phyloP scores from a whole-genome alignment of 345 rosid genomes.

The Corchorus capsularis region DNA sequence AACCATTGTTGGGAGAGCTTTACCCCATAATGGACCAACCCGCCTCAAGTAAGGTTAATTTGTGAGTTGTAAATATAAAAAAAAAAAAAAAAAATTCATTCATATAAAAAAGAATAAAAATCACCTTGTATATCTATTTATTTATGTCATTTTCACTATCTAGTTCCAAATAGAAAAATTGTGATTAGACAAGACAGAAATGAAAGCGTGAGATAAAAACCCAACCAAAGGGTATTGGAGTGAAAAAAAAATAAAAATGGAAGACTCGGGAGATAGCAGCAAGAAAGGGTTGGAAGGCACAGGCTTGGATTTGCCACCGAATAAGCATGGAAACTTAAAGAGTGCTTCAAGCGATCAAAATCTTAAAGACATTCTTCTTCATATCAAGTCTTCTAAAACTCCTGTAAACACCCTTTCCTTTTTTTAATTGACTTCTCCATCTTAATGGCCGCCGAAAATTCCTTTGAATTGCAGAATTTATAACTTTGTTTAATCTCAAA shows the following conservation, averaged over 20 bases:
- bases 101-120: too few relatives aligned
- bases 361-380: slow-evolving; percentile 42
- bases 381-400: slow-evolving; percentile 50
- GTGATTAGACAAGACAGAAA: too few relatives aligned
- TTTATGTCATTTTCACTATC: too few relatives aligned
- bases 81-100: too few relatives aligned
- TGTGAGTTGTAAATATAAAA: too few relatives aligned
- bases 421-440: background rate
- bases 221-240: too few relatives aligned
- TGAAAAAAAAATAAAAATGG: slow-evolving; percentile 25
- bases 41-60: too few relatives aligned
- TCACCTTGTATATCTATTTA: too few relatives aligned
- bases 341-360: slow-evolving; percentile 50
- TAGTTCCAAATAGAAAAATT: too few relatives aligned
- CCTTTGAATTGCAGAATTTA: background rate
- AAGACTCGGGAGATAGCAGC: slow-evolving; percentile 1
- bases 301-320: slow-evolving; percentile 35
- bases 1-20: too few relatives aligned
- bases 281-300: slow-evolving; percentile 37
- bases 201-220: too few relatives aligned
- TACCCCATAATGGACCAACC: too few relatives aligned
- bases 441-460: background rate
- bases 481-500: background rate
- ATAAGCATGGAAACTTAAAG: slow-evolving; percentile 52
- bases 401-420: slow-evolving; percentile 34